phyloP scores from a whole-genome alignment of 2,329 filamentous ascomycete species.

The Talaromyces sp. region DNA sequence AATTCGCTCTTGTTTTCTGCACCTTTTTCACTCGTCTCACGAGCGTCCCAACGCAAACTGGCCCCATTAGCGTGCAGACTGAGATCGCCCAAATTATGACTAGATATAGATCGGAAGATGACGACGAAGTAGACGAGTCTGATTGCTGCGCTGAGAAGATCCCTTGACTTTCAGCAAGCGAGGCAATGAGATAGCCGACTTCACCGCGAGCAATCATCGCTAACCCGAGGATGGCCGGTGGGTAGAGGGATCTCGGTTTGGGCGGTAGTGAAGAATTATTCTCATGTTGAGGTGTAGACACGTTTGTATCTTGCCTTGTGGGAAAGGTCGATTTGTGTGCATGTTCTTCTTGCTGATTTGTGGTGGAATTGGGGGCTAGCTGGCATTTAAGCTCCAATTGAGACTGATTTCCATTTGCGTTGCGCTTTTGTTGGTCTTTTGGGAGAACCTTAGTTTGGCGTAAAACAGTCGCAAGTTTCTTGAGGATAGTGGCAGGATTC shows the following conservation, averaged over 20 bases:
- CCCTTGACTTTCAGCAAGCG: constrained; percentile 54
- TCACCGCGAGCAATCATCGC: constrained; percentile 75
- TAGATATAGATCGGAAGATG: constrained; percentile 43
- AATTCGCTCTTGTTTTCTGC: constrained; percentile 17
- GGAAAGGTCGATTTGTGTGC: background rate
- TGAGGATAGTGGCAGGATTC: background rate
- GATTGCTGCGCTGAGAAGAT: constrained; percentile 30
- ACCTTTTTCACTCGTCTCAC: constrained; percentile 40
- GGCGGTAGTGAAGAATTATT: constrained; percentile 17
- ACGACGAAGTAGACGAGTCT: background rate
- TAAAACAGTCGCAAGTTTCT: background rate
- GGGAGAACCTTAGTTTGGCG: background rate
- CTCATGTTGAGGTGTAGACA: constrained; percentile 11
- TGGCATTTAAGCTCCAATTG: background rate
- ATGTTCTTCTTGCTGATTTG: background rate
- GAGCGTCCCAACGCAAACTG: constrained; percentile 44
- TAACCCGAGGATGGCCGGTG: constrained; percentile 58
- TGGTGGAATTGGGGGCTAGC: background rate
- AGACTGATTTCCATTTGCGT: background rate
- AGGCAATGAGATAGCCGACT: constrained; percentile 70
- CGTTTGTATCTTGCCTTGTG: background rate
- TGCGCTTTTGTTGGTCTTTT: background rate
- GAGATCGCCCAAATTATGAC: constrained; percentile 52
- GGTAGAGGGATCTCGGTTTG: constrained; percentile 59
- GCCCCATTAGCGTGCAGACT: constrained; percentile 49